These are phyloP conservation scores for Iberis pinnata DNA, from an alignment of 345 rosid genomes.

Conservation along the genomic window DNA sequence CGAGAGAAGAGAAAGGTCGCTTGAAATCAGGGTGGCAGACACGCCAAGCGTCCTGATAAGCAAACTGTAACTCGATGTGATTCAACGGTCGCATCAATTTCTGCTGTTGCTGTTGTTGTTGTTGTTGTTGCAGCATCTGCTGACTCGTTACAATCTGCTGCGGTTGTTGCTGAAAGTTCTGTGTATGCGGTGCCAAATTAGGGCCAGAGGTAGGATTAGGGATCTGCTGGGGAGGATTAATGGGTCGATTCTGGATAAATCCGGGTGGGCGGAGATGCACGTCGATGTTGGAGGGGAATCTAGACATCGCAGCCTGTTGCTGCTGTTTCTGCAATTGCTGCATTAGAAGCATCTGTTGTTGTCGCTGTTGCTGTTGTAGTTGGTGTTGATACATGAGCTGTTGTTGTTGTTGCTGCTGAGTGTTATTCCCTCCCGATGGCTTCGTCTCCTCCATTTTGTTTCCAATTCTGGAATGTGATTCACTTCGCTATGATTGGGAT, in stretches of 20 bases:
- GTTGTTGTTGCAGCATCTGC: conserved; percentile 30
- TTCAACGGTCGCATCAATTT: conserved; percentile 61
- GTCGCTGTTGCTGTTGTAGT: conserved; percentile 42
- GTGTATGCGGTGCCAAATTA: conserved; percentile 27
- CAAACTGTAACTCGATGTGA: conserved; percentile 83
- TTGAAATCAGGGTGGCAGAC: conserved; percentile 90
- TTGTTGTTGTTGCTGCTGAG: conserved; percentile 23
- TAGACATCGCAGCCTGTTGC: conserved; percentile 76
- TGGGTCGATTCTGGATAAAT: conserved; percentile 47
- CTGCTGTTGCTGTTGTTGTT: conserved; percentile 44
- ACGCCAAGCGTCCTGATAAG: conserved; percentile 96
- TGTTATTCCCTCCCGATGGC: conserved; percentile 19
- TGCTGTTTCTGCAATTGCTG: conserved; percentile 48
- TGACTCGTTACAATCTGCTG: conserved; percentile 24
- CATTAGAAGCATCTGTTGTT: conserved; percentile 34
- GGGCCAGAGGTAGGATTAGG: conserved; percentile 35
- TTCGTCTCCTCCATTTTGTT: conserved; percentile 30
- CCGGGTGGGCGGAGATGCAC: conserved; percentile 76
- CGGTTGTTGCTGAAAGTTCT: conserved; percentile 32
- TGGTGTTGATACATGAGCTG: conserved; percentile 27
- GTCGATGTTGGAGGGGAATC: conserved; percentile 92
- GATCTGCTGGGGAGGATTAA: conserved; percentile 40
- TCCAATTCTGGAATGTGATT: background rate
- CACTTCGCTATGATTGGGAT: no score
- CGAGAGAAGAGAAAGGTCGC: conserved; percentile 85